Evolutionary conservation across 257 asterid genomes (phyloP), one percentile per base, ranked within the genome.

Genomic region (Leptodermis oblonga): DNA sequence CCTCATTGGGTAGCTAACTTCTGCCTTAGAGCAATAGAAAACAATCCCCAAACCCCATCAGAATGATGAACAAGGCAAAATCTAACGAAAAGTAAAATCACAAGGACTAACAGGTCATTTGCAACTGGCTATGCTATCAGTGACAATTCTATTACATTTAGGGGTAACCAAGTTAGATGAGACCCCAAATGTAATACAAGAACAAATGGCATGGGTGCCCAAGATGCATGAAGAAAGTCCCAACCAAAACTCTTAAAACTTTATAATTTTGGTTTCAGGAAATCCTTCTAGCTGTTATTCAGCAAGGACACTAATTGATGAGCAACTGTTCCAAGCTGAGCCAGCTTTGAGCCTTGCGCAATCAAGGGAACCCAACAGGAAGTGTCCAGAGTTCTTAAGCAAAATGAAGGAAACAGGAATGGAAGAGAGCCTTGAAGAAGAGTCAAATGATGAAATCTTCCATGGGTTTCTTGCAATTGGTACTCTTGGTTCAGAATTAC

Each of bases 401-500:
- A 75, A 61, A 70, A 68, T 65, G 55, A 79, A 70, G 73, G 70
- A 66, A 77, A 76, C 76, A 70, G 58, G 63, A 68, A 76, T 37
- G 39, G 80, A 81, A 70, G 73, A 48, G 68, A 53, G 45, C 41
- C 76, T 30, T 73, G 76, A 80, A 73, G 88, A 86, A 54, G 91
- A 79, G 74, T 69, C 78, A 73, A 72, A 67, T 58, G 46, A 30
- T 56, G 92, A 89, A 71, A 76, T 85, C 63, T 89, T 87, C 71
- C 80, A 60, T 77, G 90, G 89, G n/a, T 87, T 92, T 76, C 96
- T 92, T 65, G 81, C 98, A 73, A 92, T 92, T 77, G 96, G 96
- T 31, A 92, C 96, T 77, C 83, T 92, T 5, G 96, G 95, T 51
- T 74, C 74, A 77, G 89, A 87, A 72, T 71, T 83, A 70, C 69